Evolutionary conservation across 805 yeast genomes (phyloP).

Genomic region (Candida stauntonica): DNA sequence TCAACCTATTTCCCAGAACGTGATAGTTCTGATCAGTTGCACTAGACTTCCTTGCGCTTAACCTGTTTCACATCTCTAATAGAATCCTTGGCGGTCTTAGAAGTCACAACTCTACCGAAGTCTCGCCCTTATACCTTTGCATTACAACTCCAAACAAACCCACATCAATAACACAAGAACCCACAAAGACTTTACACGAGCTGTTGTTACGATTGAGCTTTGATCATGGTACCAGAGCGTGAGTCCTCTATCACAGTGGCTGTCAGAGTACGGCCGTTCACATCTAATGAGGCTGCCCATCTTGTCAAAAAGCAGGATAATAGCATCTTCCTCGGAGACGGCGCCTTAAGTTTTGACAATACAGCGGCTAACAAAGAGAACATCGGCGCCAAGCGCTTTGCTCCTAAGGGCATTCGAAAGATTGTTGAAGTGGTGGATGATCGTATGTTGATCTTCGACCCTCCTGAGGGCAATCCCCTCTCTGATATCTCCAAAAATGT

Average conservation of each 20-base stretch:
- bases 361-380: constrained; percentile 19
- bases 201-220: too few species aligned
- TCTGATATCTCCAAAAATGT: constrained; percentile 29
- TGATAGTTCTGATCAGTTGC: too few species aligned
- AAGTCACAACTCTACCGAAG: too few species aligned
- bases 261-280: constrained; percentile 83
- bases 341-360: constrained; percentile 36
- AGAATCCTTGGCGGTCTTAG: too few species aligned
- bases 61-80: too few species aligned
- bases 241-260: constrained; percentile 70
- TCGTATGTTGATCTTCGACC: constrained; percentile 82
- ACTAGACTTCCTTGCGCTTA: too few species aligned
- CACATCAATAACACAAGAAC: too few species aligned
- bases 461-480: constrained; percentile 64
- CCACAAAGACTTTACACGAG: too few species aligned
- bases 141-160: not conserved
- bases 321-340: constrained; percentile 47
- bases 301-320: constrained; percentile 39
- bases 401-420: constrained; percentile 56
- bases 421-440: constrained; percentile 80
- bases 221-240: constrained; percentile 2
- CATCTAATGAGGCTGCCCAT: constrained; percentile 47
- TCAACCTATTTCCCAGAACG: too few species aligned
- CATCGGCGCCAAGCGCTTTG: constrained; percentile 16
- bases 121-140: too few species aligned